Conservation (phyloP, 306 rosid species). For the Echinosophora koreensis region DNA sequence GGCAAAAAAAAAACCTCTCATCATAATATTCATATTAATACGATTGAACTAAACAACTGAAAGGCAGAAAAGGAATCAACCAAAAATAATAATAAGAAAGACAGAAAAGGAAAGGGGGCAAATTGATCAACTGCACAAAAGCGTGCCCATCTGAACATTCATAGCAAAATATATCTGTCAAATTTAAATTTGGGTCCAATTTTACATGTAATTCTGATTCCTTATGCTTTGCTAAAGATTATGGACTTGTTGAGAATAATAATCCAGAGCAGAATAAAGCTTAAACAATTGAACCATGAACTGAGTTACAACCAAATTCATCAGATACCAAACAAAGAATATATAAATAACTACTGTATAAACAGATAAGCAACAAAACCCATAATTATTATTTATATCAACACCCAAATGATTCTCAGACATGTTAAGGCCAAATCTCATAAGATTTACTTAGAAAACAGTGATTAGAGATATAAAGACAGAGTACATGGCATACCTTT, state of each 20-base stretch:
- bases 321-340: not conserved
- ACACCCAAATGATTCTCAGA: not conserved
- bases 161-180: not conserved
- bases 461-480: not conserved
- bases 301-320: not conserved
- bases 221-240: not conserved
- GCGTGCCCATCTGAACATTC: not conserved
- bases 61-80: not conserved
- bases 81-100: too few species aligned
- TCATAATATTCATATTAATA: too few species aligned
- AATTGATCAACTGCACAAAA: constrained; percentile 20
- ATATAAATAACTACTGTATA: not conserved
- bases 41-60: not conserved
- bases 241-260: not conserved
- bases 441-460: not conserved
- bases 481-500: constrained; percentile 48
- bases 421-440: not conserved
- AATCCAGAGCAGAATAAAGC: not conserved
- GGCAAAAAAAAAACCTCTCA: too few species aligned
- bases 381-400: not conserved
- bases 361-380: not conserved
- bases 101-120: not conserved
- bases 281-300: not conserved
- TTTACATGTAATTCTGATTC: constrained; percentile 10
- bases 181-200: not conserved